Base-by-base conservation (phyloP, 768 basidiomycete genomes). In the Cystofilobasidium macerans region DNA sequence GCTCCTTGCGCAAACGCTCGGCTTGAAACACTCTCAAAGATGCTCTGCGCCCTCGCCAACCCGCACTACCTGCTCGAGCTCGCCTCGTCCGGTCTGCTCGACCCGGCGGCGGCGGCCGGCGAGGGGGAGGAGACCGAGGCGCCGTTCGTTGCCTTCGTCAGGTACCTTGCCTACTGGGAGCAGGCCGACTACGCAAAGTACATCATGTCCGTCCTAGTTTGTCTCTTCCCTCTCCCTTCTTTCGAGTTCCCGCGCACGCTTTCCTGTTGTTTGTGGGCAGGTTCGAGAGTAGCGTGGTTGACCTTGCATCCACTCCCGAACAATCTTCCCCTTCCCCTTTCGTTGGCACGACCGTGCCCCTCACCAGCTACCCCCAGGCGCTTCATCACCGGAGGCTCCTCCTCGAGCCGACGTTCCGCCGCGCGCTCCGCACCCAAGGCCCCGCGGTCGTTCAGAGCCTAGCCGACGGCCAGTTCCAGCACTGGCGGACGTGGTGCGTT, bases 11-110 rank as follows among this genome's bases (percentile, higher is more conserved):
- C n/a, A n/a, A n/a, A n/a, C n/a, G n/a, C n/a, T n/a, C n/a, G n/a
- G n/a, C n/a, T n/a, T n/a, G n/a, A n/a, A n/a, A n/a, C n/a, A 35
- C 40, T 32, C 33, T 22, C 5, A 11, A 28, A 68, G 67, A 59
- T 45, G 35, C 32, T 68, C 24, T 54, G 43, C 30, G 57, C 67
- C 3, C 56, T 68, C 36, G 62, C 67, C 16, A 68, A 68, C 56
- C 67, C 67, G 3, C 67, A 68, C 53, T 68, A 62, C 61, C 57
- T 68, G 22, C 61, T 51, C 47, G 67, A 68, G 26, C 67, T 68
- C 18, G 43, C 67, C 57, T 11, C 28, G 24, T 57, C 56, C 4
- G 67, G 67, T 1, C 43, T 62, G 14, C 67, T 68, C 56, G 57
- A 58, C n/a, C n/a, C n/a, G n/a, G n/a, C n/a, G n/a, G n/a, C n/a